Percentiles rank a stretch among this genome's conserved stretches.
phyloP scores from a whole-genome alignment of 2,329 filamentous ascomycete genomes.

The Paramyrothecium sp. region DNA sequence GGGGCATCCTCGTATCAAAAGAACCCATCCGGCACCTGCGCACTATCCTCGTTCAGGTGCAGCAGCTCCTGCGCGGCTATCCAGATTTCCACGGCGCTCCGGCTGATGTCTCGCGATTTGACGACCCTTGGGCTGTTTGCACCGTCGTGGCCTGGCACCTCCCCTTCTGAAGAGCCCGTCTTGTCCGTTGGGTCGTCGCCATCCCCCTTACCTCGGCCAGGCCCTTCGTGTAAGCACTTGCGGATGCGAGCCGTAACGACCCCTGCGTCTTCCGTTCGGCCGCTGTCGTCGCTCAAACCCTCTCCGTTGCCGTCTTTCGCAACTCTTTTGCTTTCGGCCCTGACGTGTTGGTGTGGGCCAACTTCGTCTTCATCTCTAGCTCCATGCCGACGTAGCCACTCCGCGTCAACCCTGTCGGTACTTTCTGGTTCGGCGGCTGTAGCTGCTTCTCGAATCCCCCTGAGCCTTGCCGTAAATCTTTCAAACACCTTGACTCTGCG shows the following conservation, averaged over 20 bases:
- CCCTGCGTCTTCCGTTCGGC: constrained; percentile 20
- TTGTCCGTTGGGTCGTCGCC: constrained; percentile 4
- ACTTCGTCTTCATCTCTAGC: background rate
- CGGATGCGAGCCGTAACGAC: constrained; percentile 22
- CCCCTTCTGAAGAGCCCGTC: background rate
- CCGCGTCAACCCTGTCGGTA: background rate
- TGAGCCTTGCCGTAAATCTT: constrained; percentile 34
- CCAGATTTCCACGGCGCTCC: constrained; percentile 26
- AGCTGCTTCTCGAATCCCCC: constrained; percentile 24
- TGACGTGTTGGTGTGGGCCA: constrained; percentile 2
- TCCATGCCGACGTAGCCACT: background rate
- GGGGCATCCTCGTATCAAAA: too few relatives aligned
- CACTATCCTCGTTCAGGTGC: constrained; percentile 14
- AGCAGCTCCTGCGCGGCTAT: constrained; percentile 28
- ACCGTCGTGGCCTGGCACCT: background rate
- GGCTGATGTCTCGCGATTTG: constrained; percentile 10
- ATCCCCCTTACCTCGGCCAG: constrained; percentile 9
- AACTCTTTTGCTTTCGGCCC: background rate
- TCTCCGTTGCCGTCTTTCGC: background rate
- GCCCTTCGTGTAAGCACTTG: constrained; percentile 18
- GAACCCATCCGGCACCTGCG: background rate
- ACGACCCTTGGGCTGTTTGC: background rate
- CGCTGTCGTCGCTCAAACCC: constrained; percentile 17
- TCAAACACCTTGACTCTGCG: constrained; percentile 47
- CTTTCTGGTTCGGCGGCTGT: constrained; percentile 2